A percentile compares a stretch with the other conserved stretches of the same genome.
phyloP scores from a whole-genome alignment of 108 stramenopile species.

The Chaetoceros tenuissimus region DNA sequence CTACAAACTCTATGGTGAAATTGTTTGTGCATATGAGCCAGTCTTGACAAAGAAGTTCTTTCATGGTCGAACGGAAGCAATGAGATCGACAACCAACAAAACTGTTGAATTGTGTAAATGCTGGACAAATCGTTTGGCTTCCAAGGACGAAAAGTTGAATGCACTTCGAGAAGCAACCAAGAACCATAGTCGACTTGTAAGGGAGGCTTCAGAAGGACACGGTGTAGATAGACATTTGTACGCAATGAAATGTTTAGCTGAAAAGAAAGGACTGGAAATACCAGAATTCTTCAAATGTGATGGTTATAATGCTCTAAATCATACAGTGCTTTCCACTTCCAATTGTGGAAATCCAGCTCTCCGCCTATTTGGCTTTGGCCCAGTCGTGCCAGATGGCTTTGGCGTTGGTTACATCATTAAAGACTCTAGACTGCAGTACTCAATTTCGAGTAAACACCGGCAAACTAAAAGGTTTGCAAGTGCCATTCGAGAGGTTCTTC shows the following conservation, averaged over 20 bases:
- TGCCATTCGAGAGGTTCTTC: slow-evolving; percentile 41
- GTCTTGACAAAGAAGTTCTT: slow-evolving; percentile 76
- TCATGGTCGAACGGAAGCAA: slow-evolving; percentile 84
- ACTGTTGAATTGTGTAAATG: slow-evolving; percentile 50
- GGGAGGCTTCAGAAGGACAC: slow-evolving; percentile 54
- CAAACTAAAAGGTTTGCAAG: slow-evolving; percentile 69
- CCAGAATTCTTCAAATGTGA: slow-evolving; percentile 65
- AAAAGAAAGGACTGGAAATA: slow-evolving; percentile 37
- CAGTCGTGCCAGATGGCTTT: slow-evolving; percentile 51
- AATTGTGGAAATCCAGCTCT: slow-evolving; percentile 86
- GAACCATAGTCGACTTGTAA: slow-evolving; percentile 54
- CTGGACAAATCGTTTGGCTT: slow-evolving; percentile 23
- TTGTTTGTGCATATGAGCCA: slow-evolving; percentile 74
- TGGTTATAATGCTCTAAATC: slow-evolving; percentile 62
- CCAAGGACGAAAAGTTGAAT: slow-evolving; percentile 41
- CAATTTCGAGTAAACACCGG: slow-evolving; percentile 69
- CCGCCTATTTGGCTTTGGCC: slow-evolving; percentile 80
- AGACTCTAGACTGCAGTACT: slow-evolving; percentile 58
- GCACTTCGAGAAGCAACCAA: slow-evolving; percentile 47
- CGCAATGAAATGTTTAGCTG: slow-evolving; percentile 74
- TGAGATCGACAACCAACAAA: slow-evolving; percentile 63
- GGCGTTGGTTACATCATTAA: slow-evolving; percentile 87
- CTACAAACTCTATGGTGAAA: slow-evolving; percentile 66
- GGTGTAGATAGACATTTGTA: slow-evolving; percentile 79
- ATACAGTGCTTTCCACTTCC: slow-evolving; percentile 75